Percentiles rank a stretch among this genome's conserved stretches.
Evolutionary conservation across 2,329 filamentous ascomycete genomes (phyloP).

Genomic region (Polytolypa hystricis): DNA sequence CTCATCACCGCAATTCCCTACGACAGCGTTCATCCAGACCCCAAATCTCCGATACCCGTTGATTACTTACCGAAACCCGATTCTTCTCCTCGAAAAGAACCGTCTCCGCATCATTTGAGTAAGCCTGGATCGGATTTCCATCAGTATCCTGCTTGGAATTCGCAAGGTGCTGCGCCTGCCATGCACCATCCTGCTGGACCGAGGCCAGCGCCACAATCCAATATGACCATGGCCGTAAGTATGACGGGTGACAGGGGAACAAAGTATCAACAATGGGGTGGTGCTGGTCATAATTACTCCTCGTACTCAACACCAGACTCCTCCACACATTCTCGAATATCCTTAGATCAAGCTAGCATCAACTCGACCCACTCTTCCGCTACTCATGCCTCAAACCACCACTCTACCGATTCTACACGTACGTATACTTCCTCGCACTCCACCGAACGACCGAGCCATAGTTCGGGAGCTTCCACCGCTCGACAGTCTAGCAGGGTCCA

Average conservation of each 20-base stretch:
- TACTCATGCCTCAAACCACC: conserved; percentile 44
- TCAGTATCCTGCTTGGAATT: conserved; percentile 70
- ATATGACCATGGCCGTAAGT: conserved; percentile 53
- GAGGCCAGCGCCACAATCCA: conserved; percentile 46
- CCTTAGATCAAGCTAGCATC: conserved; percentile 55
- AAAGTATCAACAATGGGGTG: conserved; percentile 69
- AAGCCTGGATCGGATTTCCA: conserved; percentile 70
- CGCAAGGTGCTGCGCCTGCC: conserved; percentile 38
- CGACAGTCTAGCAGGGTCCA: conserved; percentile 34
- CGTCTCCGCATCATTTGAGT: conserved; percentile 72
- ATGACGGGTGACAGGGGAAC: conserved; percentile 57
- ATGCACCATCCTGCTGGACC: conserved; percentile 50
- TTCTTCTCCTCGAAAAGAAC: conserved; percentile 52
- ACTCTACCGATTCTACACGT: conserved; percentile 44
- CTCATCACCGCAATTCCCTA: conserved; percentile 84
- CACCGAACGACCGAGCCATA: conserved; percentile 22
- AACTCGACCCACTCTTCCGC: conserved; percentile 51
- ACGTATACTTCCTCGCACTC: conserved; percentile 31
- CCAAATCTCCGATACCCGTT: conserved; percentile 57
- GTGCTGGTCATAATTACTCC: conserved; percentile 44
- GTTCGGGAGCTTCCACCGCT: conserved; percentile 21
- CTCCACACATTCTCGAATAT: conserved; percentile 44
- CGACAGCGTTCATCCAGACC: conserved; percentile 56
- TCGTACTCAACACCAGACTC: conserved; percentile 47
- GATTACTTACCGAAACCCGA: conserved; percentile 62